Base-by-base conservation (phyloP, 345 rosid genomes). In the Erysimum cheiranthoides region DNA sequence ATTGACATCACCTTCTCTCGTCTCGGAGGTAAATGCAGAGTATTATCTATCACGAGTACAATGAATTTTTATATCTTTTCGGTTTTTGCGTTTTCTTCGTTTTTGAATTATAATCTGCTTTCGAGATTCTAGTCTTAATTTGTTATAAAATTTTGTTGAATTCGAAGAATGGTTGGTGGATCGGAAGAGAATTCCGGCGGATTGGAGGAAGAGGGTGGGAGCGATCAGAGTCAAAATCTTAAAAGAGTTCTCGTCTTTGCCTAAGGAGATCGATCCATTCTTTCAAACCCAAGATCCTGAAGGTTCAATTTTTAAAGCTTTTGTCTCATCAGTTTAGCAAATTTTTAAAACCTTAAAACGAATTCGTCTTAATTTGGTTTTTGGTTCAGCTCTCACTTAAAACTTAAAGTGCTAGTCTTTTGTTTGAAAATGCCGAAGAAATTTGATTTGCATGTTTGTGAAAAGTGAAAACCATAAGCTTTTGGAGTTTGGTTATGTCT, bases 1-100 rank as follows among this genome's bases (percentile, higher is more conserved):
- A 90, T 95, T 68, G 97, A 92, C 82, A 90, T 95, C 82, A 85
- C 97, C 10, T 95, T 86, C 76, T 90, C 97, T 73, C 97, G 91
- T 70, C 97, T 95, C 32, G 92, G 92, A 59, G 99, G 99, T 94
- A 87, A 87, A 60, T 42, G 34, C 64, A 32, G 16, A 30, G 5
- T 16, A 53, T 13, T 65, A 34, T n/a, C n/a, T n/a, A 40, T 39
- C n/a, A 36, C 28, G 5, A 27, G 34, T 28, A 42, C 18, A 27
- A 64, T 1, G 7, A 35, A 59, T 27, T 42, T n/a, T 30, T 4
- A 1, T 50, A 4, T 1, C 17, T 60, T 35, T 35, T 27, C 16
- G 17, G 2, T 57, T 4, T 51, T 43, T 39, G 46, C 40, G 10
- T 70, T 18, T 66, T 66, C 11, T 5, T 3, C 14, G 34, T 17